phyloP scores from a whole-genome alignment of 768 basidiomycete genomes.

The Mrakia hoshinonis region DNA sequence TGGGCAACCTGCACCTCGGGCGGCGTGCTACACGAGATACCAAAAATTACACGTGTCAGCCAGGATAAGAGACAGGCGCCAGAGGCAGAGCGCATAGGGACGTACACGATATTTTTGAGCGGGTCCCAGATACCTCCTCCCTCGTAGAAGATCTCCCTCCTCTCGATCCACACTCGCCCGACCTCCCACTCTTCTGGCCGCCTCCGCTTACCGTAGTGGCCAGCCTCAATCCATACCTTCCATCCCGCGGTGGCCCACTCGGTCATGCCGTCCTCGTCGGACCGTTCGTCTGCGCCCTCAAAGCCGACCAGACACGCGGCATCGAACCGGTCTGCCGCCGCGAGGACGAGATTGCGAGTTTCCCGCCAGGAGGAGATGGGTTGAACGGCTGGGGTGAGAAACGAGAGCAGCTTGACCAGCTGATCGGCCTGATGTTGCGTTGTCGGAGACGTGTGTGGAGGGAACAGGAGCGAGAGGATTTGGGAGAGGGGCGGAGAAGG shows the following conservation, averaged over 20 bases:
- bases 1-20: constrained; percentile 37
- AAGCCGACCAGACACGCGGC: constrained; percentile 76
- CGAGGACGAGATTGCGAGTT: constrained; percentile 57
- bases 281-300: constrained; percentile 68
- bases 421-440: constrained; percentile 53
- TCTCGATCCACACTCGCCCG: constrained; percentile 91
- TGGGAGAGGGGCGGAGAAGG: constrained; percentile 49
- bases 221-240: constrained; percentile 54
- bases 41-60: too few relatives aligned
- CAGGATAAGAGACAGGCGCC: too few relatives aligned
- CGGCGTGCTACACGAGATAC: neutral
- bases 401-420: constrained; percentile 63
- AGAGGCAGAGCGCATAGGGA: constrained; percentile 8
- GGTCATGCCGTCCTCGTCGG: constrained; percentile 67
- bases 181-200: constrained; percentile 66
- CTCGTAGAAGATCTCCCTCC: constrained; percentile 87
- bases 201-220: constrained; percentile 9
- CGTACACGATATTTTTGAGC: constrained; percentile 55
- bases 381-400: constrained; percentile 61
- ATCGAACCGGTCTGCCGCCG: constrained; percentile 81
- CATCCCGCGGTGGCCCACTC: constrained; percentile 75
- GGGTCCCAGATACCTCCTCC: constrained; percentile 55
- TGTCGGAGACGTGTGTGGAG: constrained; percentile 41
- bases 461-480: constrained; percentile 52
- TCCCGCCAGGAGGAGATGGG: constrained; percentile 62